These are phyloP conservation scores for Raffaelea albimanens DNA, from an alignment of 2,329 filamentous ascomycete genomes.

Conservation along the genomic window DNA sequence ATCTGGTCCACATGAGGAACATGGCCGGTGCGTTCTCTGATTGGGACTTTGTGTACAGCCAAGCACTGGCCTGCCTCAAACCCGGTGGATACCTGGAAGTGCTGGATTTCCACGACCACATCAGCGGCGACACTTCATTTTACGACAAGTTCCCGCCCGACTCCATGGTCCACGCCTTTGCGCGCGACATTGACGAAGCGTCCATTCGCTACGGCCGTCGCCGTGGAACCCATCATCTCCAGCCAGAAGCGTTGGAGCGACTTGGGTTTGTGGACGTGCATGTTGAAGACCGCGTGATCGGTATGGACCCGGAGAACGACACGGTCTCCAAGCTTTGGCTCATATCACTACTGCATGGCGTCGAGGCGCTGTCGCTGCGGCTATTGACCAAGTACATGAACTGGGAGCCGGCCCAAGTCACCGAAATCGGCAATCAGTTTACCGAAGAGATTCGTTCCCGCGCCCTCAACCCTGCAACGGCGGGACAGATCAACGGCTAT, in stretches of 20 bases:
- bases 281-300: slow-evolving; percentile 31
- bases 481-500: slow-evolving; percentile 34
- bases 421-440: slow-evolving; percentile 34
- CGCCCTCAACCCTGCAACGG: slow-evolving; percentile 34
- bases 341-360: slow-evolving; percentile 28
- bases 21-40: slow-evolving; percentile 47
- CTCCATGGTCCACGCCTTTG: slow-evolving; percentile 28
- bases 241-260: slow-evolving; percentile 22
- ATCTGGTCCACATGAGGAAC: slow-evolving; percentile 47
- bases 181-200: slow-evolving; percentile 22
- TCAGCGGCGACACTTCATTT: slow-evolving; percentile 21
- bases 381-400: slow-evolving; percentile 42
- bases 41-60: slow-evolving; percentile 45
- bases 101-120: slow-evolving; percentile 27
- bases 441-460: slow-evolving; percentile 38
- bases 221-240: slow-evolving; percentile 12
- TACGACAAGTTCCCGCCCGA: slow-evolving; percentile 24
- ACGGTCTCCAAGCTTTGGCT: slow-evolving; percentile 35
- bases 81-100: slow-evolving; percentile 44
- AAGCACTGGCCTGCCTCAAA: slow-evolving; percentile 41
- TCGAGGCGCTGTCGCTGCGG: slow-evolving; percentile 35
- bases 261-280: slow-evolving; percentile 36
- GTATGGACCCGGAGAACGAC: slow-evolving; percentile 33
- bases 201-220: slow-evolving; percentile 28
- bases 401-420: slow-evolving; percentile 41